Conservation (phyloP, 768 basidiomycete species). For the Boletus sensibilis region DNA sequence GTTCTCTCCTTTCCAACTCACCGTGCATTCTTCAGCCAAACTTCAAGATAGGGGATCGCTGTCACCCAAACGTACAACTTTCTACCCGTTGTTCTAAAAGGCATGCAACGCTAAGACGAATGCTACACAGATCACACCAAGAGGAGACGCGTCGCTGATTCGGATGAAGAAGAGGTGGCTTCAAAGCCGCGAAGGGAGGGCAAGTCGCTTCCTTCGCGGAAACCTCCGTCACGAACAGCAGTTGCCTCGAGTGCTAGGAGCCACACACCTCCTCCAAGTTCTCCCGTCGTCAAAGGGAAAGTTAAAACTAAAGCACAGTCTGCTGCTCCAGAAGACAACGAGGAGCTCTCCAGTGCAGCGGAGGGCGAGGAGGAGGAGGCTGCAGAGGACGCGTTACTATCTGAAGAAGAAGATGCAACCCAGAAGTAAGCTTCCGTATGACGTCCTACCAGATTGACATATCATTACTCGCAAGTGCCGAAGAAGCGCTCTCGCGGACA, state of each 20-base stretch:
- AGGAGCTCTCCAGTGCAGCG: slow-evolving; percentile 32
- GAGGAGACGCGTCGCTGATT: slow-evolving; percentile 52
- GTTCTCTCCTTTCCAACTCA: background rate
- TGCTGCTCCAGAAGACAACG: slow-evolving; percentile 31
- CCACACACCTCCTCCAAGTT: slow-evolving; percentile 1
- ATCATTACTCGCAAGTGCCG: slow-evolving; percentile 47
- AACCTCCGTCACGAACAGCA: background rate
- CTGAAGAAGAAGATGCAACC: slow-evolving; percentile 52
- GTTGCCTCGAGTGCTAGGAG: background rate
- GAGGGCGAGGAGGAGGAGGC: slow-evolving; percentile 44
- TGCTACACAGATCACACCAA: slow-evolving; percentile 38
- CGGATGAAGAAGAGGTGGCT: slow-evolving; percentile 46
- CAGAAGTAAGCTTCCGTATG: slow-evolving; percentile 51
- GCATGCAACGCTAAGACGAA: background rate
- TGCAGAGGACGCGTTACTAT: slow-evolving; percentile 40
- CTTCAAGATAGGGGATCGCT: slow-evolving; percentile 39
- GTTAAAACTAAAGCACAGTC: slow-evolving; percentile 17
- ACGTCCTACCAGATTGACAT: background rate
- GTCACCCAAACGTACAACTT: slow-evolving; percentile 21
- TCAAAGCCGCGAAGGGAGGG: slow-evolving; percentile 2
- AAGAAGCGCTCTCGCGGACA: slow-evolving; percentile 58
- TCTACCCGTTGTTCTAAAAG: background rate
- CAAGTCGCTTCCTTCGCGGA: background rate
- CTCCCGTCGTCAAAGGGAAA: slow-evolving; percentile 14
- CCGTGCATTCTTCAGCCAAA: slow-evolving; percentile 24